phyloP scores from a whole-genome alignment of 176 grass and related monocot genomes.

The Chrysopogon serrulatus region DNA sequence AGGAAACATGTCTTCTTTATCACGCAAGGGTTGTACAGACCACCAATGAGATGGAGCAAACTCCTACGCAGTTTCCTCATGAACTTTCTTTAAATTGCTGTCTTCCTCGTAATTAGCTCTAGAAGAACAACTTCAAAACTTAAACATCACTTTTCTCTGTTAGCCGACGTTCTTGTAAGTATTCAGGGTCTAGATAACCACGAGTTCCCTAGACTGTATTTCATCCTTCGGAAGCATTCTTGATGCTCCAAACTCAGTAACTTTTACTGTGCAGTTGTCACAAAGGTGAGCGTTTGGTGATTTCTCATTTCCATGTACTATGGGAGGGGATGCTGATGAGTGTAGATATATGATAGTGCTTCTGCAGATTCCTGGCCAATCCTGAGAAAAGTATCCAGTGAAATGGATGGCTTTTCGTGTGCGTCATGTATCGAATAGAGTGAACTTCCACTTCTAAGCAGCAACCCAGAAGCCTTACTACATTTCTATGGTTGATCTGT shows the following conservation, averaged over 20 bases:
- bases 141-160: no score
- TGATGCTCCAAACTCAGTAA: slow-evolving; percentile 37
- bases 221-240: slow-evolving; percentile 28
- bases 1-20: no score
- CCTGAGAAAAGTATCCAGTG: slow-evolving; percentile 1
- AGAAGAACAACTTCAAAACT: no score
- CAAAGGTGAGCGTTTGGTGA: slow-evolving; percentile 25
- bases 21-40: no score
- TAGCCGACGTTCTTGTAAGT: no score
- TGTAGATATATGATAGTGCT: slow-evolving; percentile 24
- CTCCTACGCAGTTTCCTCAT: no score
- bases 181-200: no score
- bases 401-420: neutral
- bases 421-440: slow-evolving; percentile 5
- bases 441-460: slow-evolving; percentile 36
- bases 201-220: slow-evolving; percentile 27
- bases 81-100: no score
- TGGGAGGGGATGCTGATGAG: slow-evolving; percentile 23
- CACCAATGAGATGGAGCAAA: no score
- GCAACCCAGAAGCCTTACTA: slow-evolving; percentile 27
- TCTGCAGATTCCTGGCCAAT: no score
- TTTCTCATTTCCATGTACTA: slow-evolving; percentile 27
- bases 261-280: slow-evolving; percentile 21
- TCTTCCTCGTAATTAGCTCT: no score
- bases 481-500: no score